Evolutionary conservation across 345 rosid genomes (phyloP).

Genomic region (Pugionium cornutum): DNA sequence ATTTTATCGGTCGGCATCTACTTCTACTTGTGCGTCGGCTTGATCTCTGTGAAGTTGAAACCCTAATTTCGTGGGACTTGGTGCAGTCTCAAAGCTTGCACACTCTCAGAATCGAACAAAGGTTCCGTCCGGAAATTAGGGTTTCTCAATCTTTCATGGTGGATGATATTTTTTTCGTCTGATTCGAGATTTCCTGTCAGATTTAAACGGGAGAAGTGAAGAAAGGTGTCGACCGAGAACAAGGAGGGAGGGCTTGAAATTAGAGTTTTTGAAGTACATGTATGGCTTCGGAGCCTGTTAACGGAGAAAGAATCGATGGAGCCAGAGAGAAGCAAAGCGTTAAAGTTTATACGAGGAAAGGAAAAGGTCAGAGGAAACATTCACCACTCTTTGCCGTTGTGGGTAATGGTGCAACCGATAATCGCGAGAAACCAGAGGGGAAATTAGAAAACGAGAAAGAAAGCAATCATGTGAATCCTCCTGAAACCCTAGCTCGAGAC

Average conservation of each 20-base stretch:
- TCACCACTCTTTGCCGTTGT: slow-evolving; percentile 30
- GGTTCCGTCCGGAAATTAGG: slow-evolving; percentile 43
- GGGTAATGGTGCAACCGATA: slow-evolving; percentile 9
- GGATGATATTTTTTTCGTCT: background rate
- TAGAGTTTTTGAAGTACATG: slow-evolving; percentile 66
- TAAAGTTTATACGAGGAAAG: slow-evolving; percentile 81
- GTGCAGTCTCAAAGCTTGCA: slow-evolving; percentile 4
- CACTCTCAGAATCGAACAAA: slow-evolving; percentile 31
- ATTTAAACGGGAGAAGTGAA: slow-evolving; percentile 15
- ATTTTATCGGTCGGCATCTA: slow-evolving; percentile 5
- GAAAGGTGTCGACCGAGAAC: slow-evolving; percentile 15
- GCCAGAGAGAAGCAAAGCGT: slow-evolving; percentile 68
- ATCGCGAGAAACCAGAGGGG: slow-evolving; percentile 23
- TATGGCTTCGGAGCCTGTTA: slow-evolving; percentile 93
- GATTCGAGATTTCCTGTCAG: slow-evolving; percentile 12
- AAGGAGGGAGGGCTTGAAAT: slow-evolving; percentile 5
- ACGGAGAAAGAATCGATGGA: slow-evolving; percentile 63
- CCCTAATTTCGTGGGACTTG: slow-evolving; percentile 27
- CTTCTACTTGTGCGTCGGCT: background rate
- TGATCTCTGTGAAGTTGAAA: slow-evolving; percentile 6
- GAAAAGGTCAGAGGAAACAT: slow-evolving; percentile 41
- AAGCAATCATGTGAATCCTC: slow-evolving; percentile 28
- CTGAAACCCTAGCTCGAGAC: slow-evolving; percentile 39
- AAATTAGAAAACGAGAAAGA: slow-evolving; percentile 22
- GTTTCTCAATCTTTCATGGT: slow-evolving; percentile 29